A percentile compares a stretch with the other conserved stretches of the same genome.
These are phyloP conservation scores for Madurella mycetomatis DNA, from an alignment of 2,329 filamentous ascomycete genomes.

Conservation along the genomic window DNA sequence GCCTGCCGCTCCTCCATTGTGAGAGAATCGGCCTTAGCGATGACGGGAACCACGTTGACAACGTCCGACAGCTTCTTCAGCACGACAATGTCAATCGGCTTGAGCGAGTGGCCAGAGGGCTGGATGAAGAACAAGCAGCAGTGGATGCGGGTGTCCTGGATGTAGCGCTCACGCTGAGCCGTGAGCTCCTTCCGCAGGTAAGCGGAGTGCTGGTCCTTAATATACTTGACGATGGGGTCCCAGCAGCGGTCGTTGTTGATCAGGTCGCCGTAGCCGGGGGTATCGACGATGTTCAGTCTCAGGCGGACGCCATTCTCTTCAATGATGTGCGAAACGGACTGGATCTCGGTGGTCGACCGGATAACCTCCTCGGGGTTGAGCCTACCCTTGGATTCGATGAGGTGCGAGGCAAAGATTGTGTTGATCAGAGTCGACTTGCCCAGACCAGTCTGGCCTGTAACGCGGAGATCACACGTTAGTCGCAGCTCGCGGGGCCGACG, in stretches of 20 bases:
- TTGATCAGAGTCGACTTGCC: constrained; percentile 99
- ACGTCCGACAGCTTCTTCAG: constrained; percentile 99
- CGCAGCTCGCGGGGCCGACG: constrained; percentile 12
- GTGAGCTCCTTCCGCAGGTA: constrained; percentile 99
- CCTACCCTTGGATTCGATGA: constrained; percentile 98
- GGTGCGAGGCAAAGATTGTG: constrained; percentile 98
- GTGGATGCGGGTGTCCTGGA: constrained; percentile 98
- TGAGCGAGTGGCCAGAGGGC: constrained; percentile 94
- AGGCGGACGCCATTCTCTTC: constrained; percentile 99
- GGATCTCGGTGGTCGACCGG: constrained; percentile 95
- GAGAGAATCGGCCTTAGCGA: constrained; percentile 95
- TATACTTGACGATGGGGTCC: constrained; percentile 99
- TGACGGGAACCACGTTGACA: constrained; percentile 97
- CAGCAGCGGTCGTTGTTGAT: constrained; percentile 99
- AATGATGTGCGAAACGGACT: constrained; percentile 96
- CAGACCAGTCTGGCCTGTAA: constrained; percentile 87
- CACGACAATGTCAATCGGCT: constrained; percentile 99
- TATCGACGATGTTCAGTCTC: constrained; percentile 97
- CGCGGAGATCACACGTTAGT: constrained; percentile 32
- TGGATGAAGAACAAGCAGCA: constrained; percentile 99
- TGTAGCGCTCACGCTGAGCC: constrained; percentile 97
- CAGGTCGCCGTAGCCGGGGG: constrained; percentile 94
- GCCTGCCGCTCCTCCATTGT: constrained; percentile 91
- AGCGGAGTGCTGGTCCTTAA: constrained; percentile 99
- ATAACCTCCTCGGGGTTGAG: constrained; percentile 88